Base-by-base conservation (phyloP, 2,329 filamentous ascomycete species). In the Grosmannia serpens region DNA sequence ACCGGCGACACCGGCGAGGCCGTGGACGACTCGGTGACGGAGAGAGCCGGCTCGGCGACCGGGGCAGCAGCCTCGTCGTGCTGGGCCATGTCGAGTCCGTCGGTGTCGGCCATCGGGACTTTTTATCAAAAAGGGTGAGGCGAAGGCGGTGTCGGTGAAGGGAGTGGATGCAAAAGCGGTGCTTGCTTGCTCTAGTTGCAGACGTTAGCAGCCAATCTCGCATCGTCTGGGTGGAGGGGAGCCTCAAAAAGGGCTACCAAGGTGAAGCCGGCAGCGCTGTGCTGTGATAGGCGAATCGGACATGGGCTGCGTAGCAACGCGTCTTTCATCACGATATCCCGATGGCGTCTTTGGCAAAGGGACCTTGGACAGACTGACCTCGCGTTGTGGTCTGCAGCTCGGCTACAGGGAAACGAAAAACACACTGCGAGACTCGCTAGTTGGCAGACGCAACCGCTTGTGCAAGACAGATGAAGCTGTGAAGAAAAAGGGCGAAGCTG, bases 21-120 rank as follows among this genome's bases (percentile, higher is more conserved):
- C 31, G 53, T 13, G 17, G 38, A 27, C 2, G 27, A 24, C 22
- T 50, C 46, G n/a, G 22, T 27, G 15, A 38, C 44, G 11, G 27
- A 13, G 24, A 20, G 11, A 54, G 33, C 50, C 2, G 17, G 17
- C n/a, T 56, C 47, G 15, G 33, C 9, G 9, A 52, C 24, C 2
- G 55, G 55, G 10, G 46, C 55, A 26, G 63, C 62, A 47, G 63
- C 65, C 52, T 68, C 67, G 50, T 62, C 62, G 59, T 65, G 65
- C 62, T 67, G 63, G 59, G 67, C 67, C 53, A 65, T 65, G 54
- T 70, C 67, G 61, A 66, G 62, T 51, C 58, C 65, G 47, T 69
- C 69, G 64, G 62, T 63, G 61, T 71, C 70, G 55, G 70, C 68
- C 70, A 72, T 72, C 61, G 53, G 66, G 62, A 61, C 51, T 22